Conservation (phyloP, 1,284 basidiomycete species). For the Irpex sp. region DNA sequence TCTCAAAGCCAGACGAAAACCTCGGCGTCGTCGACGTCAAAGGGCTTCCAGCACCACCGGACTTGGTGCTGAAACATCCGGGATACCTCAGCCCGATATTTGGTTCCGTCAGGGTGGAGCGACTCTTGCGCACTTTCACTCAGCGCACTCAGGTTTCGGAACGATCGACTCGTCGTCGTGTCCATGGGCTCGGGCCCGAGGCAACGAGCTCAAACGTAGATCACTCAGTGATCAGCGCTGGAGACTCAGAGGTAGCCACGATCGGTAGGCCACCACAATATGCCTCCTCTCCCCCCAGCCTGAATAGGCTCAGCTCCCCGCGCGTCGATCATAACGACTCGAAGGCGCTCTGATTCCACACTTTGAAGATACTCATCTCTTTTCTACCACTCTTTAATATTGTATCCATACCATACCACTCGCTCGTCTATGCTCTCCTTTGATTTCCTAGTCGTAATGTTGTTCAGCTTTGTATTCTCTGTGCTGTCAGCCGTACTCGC, state of each 20-base stretch:
- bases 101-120: not conserved
- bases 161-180: not conserved
- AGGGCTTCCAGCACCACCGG: not conserved
- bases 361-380: too few relatives aligned
- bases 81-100: not conserved
- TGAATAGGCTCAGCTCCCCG: too few relatives aligned
- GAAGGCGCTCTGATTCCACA: too few relatives aligned
- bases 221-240: too few relatives aligned
- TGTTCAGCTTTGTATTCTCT: not conserved
- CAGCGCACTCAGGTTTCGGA: not conserved
- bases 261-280: not conserved
- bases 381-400: not conserved
- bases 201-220: not conserved
- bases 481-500: not conserved
- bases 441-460: not conserved
- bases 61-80: not conserved
- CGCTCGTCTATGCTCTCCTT: not conserved
- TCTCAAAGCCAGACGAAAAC: not conserved
- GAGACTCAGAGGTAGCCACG: too few relatives aligned
- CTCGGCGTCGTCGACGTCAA: not conserved
- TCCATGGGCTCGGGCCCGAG: too few relatives aligned
- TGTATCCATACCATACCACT: not conserved
- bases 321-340: too few relatives aligned
- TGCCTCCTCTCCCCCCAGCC: not conserved
- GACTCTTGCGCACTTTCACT: not conserved